Conservation (phyloP, 2,329 filamentous ascomycete genomes). For the Verticillium albo-atrum region DNA sequence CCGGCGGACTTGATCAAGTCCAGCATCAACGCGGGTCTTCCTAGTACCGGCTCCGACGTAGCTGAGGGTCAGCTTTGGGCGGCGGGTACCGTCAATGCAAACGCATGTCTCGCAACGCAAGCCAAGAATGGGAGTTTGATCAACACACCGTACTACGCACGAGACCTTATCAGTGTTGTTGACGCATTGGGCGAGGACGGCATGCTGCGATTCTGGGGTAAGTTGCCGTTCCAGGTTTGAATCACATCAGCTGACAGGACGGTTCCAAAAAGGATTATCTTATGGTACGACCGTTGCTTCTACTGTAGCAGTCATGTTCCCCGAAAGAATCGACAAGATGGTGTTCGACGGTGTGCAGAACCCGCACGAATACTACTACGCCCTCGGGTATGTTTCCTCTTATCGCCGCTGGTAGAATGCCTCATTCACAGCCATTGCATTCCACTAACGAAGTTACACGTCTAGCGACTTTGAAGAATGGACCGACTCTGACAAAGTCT, state of each 20-base stretch:
- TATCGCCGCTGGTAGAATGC: too few species aligned
- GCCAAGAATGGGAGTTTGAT: slow-evolving; percentile 24
- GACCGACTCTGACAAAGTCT: slow-evolving; percentile 18
- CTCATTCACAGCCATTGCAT: neutral
- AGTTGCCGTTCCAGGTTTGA: neutral
- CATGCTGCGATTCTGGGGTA: slow-evolving; percentile 33
- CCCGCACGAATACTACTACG: slow-evolving; percentile 23
- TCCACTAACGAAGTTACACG: neutral
- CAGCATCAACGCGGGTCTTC: neutral
- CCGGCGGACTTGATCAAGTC: neutral
- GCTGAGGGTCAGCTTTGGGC: slow-evolving; percentile 18
- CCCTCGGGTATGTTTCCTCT: neutral
- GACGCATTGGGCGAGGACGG: slow-evolving; percentile 34
- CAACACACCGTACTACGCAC: slow-evolving; percentile 36
- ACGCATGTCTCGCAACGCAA: slow-evolving; percentile 12
- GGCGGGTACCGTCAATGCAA: slow-evolving; percentile 9
- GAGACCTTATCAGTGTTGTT: slow-evolving; percentile 37
- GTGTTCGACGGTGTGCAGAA: slow-evolving; percentile 26
- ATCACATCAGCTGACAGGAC: neutral
- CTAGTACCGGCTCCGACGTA: neutral
- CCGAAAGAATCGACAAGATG: slow-evolving; percentile 25
- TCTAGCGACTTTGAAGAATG: slow-evolving; percentile 21
- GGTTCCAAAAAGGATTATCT: slow-evolving; percentile 22
- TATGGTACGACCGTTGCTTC: slow-evolving; percentile 33
- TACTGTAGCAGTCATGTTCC: slow-evolving; percentile 35